Base-by-base conservation (phyloP, 345 rosid species). In the Nephelium lappaceum region DNA sequence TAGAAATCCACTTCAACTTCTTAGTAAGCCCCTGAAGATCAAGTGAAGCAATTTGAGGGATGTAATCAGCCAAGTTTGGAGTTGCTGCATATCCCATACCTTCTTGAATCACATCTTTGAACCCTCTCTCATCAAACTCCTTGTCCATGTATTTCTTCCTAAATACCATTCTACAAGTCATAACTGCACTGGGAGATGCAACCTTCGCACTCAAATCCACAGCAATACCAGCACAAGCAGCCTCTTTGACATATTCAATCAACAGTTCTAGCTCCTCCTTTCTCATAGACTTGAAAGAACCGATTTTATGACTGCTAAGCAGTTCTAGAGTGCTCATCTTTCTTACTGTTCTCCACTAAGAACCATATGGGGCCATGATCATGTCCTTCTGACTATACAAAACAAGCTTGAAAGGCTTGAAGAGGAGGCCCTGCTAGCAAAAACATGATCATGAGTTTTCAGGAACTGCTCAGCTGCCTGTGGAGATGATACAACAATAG, bases 1-100 rank as follows among this genome's bases (percentile, higher is more conserved):
- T 78, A 19, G 72, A 38, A 57, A 79, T n/a, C 3, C 69, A 69
- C 83, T 85, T 85, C 86, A 85, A 72, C n/a, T 67, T 58, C 75
- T 81, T 81, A 4, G 53, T 69, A 21, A 85, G 62, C 27, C 86
- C 83, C 36, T 85, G 84, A 57, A 83, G 65, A 23, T 85, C 88
- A 25, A 85, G 67, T 10, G 63, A 36, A 0, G 67, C 76, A 23
- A 85, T 19, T 7, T 31, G 36, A 31, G 36, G 36, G 36, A 31
- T 31, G 36, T 31, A 31, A 31, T 31, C 36, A 31, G 36, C 36
- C 36, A 31, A 31, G 36, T 31, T 31, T 31, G 36, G 36, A 31
- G 36, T 31, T 31, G 3, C 1, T 31, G 3, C 36, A 31, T 31
- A 31, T 31, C 3, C 36, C 36, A 31, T 31, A 1, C 1, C 36